phyloP scores from a whole-genome alignment of 1,139 yeast genomes.

The Trichomonascaceae sp. region DNA sequence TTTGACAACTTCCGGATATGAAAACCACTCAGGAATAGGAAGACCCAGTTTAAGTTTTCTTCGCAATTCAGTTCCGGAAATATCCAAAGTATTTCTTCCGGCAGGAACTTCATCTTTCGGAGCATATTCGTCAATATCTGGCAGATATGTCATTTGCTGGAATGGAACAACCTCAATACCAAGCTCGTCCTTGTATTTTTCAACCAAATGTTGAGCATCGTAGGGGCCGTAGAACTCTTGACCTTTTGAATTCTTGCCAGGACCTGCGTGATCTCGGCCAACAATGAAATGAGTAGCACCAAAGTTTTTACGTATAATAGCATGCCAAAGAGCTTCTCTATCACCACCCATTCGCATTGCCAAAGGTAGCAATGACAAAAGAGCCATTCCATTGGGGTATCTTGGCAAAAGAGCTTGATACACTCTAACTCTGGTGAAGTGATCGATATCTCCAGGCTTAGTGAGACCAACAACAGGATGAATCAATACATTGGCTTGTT shows the following conservation, averaged over 20 bases:
- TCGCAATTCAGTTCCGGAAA: conserved; percentile 93
- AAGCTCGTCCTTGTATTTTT: conserved; percentile 65
- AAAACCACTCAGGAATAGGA: conserved; percentile 93
- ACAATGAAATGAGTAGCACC: conserved; percentile 97
- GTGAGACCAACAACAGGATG: conserved; percentile 98
- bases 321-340: conserved; percentile 98
- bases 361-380: conserved; percentile 78
- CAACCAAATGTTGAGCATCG: conserved; percentile 90
- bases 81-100: conserved; percentile 77
- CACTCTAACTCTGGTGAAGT: conserved; percentile 93
- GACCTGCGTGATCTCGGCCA: conserved; percentile 98
- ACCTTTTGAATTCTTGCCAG: conserved; percentile 89
- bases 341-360: conserved; percentile 99
- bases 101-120: conserved; percentile 89
- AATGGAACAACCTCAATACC: conserved; percentile 90
- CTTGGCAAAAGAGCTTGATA: conserved; percentile 87
- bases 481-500: conserved; percentile 73
- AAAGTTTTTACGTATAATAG: conserved; percentile 90
- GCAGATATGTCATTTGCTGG: conserved; percentile 94
- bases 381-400: conserved; percentile 91
- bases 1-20: conserved; percentile 91
- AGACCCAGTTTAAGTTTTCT: conserved; percentile 80
- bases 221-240: conserved; percentile 95
- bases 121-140: conserved; percentile 91
- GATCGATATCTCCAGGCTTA: conserved; percentile 97